phyloP scores from a whole-genome alignment of 1,139 yeast genomes.

The Geotrichum siamense region DNA sequence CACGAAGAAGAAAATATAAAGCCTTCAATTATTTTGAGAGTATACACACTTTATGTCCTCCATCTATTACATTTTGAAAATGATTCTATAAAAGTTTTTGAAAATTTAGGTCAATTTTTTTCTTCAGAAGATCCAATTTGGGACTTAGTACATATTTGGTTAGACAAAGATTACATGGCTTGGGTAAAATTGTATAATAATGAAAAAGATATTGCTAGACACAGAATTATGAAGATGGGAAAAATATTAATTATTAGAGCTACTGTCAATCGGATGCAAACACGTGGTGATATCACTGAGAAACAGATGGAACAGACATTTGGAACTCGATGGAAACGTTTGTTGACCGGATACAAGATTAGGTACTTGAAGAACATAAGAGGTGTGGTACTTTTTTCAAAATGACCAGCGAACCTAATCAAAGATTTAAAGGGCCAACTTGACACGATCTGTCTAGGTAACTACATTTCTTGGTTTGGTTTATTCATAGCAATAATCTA shows the following conservation, averaged over 20 bases:
- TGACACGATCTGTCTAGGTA: no score
- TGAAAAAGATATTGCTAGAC: constrained; percentile 21
- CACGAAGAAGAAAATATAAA: constrained; percentile 15
- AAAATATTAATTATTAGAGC: constrained; percentile 20
- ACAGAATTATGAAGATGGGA: constrained; percentile 21
- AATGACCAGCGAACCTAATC: no score
- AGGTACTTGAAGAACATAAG: no score
- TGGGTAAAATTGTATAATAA: constrained; percentile 20
- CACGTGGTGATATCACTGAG: constrained; percentile 11
- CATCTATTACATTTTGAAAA: constrained; percentile 22
- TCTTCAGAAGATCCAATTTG: constrained; percentile 20
- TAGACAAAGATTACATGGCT: constrained; percentile 22
- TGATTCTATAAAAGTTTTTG: constrained; percentile 20
- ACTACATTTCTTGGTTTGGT: no score
- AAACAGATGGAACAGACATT: constrained; percentile 13
- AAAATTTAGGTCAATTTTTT: constrained; percentile 19
- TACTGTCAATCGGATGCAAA: constrained; percentile 15
- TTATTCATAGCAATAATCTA: no score
- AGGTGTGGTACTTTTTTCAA: no score
- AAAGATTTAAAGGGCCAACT: no score
- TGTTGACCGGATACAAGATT: constrained; percentile 1
- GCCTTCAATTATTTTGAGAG: constrained; percentile 8
- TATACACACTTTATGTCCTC: constrained; percentile 20
- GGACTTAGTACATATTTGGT: constrained; percentile 21
- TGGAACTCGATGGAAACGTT: constrained; percentile 17